Evolutionary conservation across 2,329 filamentous ascomycete species (phyloP), one percentile per base, ranked within the genome.

Genomic region (Drechslerella dactyloides): DNA sequence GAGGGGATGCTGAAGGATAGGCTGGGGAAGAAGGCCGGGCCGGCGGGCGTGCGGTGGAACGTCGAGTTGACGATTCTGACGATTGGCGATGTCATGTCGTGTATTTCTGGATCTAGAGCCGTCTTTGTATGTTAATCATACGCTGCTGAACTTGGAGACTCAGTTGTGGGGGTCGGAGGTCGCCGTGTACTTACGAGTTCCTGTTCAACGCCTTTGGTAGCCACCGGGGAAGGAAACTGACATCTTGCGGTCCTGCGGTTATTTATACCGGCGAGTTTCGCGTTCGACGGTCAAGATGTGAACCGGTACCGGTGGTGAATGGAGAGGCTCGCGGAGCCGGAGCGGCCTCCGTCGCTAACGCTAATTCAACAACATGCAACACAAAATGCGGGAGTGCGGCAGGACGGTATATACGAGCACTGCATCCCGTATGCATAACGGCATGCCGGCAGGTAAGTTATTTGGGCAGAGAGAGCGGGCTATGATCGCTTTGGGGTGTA

Each of bases 21-120:
- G 60, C 87, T 82, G 2, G 84, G 83, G 78, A 96, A 96, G 2
- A 97, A 81, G 3, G 90, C 83, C 21, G 87, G 87, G 78, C 94
- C 84, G 11, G 90, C 90, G 78, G 93, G 88, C 55, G 87, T 85
- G 44, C 87, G 86, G 81, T 93, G 96, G 80, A 96, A 96, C 0
- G 90, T 93, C 79, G 86, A 92, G 81, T 92, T 87, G 77, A 84
- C 78, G 77, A 96, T 92, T 76, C 83, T 83, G 74, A 96, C 35
- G 17, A 72, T 50, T 37, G 68, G 60, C 3, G 68, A 46, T 42
- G 68, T 44, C 68, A 72, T 72, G 8, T 15, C 59, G n/a, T 35
- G 79, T 96, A 91, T 80, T 96, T 93, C 82, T 93, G 93, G 69
- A 97, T 96, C 79, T 97, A 92, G 91, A 91, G 93, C 97, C 84